Evolutionary conservation across 2,329 filamentous ascomycete species (phyloP), one percentile per base, ranked within the genome.

Genomic region (Trichoderma atrobrunneum): DNA sequence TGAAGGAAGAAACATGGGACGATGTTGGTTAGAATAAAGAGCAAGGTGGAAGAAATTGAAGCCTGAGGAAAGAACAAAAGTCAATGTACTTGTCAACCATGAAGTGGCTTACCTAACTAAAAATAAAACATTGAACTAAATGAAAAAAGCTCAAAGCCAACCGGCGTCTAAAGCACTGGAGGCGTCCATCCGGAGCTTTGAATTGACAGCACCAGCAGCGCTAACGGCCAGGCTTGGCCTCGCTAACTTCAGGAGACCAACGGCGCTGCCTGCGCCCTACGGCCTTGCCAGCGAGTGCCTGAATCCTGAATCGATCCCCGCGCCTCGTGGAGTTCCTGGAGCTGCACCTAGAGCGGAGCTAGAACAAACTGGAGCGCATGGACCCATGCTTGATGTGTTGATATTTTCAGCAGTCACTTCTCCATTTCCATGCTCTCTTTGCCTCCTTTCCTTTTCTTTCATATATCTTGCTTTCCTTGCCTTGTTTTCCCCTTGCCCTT

Each of bases 261-360:
- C 30, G 28, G 28, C 26, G 14, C 26, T 32, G 39, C 24, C 26
- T 51, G 61, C 36, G 64, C 64, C 65, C 65, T 69, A 69, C 56
- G 57, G 65, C 54, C 66, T 26, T n/a, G 16, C 18, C 32, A 30
- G 60, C 39, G 16, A 43, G 60, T 63, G 48, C 64, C 64, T 39
- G 43, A 39, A 67, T 57, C 48, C 64, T 39, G 43, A 39, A 67
- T 67, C 48, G 64, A 67, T 67, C 56, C 39, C 36, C 39, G 57
- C 57, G 66, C 39, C 57, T 62, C 57, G 67, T 70, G 67, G 67
- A 70, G 60, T 51, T 69, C 28, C 59, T 54, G 56, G 66, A 51
- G 57, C 66, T 69, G 66, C 57, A 60, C 57, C 57, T 60, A 60
- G 62, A 64, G 39, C 62, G 30, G 62, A 59, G 56, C 54, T 69